A percentile compares a stretch with the other conserved stretches of the same genome.
These are phyloP conservation scores for Centrapalus pauciflorus DNA, from an alignment of 129 eudicot species.

Conservation along the genomic window DNA sequence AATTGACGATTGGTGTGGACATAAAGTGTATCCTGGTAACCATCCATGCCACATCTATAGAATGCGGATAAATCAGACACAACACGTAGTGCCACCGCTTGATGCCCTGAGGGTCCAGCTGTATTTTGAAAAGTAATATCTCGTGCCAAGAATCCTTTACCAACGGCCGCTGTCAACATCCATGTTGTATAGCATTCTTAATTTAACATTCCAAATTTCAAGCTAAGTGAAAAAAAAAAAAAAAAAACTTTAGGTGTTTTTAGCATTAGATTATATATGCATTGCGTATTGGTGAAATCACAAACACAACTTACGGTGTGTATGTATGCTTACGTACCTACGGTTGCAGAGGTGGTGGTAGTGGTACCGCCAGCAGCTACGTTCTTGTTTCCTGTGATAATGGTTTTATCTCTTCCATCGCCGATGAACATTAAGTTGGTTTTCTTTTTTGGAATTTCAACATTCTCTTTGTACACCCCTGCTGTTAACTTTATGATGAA, in stretches of 20 bases:
- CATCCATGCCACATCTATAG: constrained; percentile 23
- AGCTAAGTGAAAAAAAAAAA: too few species aligned
- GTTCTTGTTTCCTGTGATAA: constrained; percentile 64
- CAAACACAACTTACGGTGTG: too few species aligned
- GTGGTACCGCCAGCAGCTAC: constrained; percentile 70
- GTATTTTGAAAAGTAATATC: constrained; percentile 31
- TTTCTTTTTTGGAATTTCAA: constrained; percentile 52
- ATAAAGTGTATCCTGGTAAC: constrained; percentile 36
- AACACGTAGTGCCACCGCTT: constrained; percentile 35
- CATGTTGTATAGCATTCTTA: too few species aligned
- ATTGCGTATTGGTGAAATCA: too few species aligned
- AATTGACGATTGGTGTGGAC: constrained; percentile 37
- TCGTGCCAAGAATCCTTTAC: constrained; percentile 27
- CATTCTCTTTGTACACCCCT: constrained; percentile 78
- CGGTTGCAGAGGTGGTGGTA: constrained; percentile 84
- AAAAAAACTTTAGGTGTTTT: too few species aligned
- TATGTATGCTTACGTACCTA: too few species aligned
- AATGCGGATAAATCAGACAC: constrained; percentile 22
- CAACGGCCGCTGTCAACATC: constrained; percentile 23
- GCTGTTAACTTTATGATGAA: constrained; percentile 70
- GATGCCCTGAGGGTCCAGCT: constrained; percentile 26
- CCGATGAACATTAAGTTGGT: constrained; percentile 76
- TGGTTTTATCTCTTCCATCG: constrained; percentile 57
- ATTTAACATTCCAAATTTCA: too few species aligned
- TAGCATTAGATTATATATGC: too few species aligned